Conservation (phyloP, 2,329 filamentous ascomycete species). For the Stagonosporopsis rhizophila region DNA sequence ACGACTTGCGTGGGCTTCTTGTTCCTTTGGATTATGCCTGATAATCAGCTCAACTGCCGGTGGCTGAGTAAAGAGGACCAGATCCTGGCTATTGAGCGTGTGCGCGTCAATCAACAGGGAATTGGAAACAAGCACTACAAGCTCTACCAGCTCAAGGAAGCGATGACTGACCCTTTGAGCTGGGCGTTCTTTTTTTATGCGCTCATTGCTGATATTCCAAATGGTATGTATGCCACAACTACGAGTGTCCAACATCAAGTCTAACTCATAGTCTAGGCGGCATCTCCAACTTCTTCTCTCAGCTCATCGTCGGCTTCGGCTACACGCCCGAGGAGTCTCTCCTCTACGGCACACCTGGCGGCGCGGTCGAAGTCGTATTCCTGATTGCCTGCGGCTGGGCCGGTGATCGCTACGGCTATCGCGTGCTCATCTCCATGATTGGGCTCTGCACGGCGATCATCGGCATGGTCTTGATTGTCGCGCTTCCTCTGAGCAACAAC, state of each 20-base stretch:
- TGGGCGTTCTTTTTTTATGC: conserved; percentile 68
- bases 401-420: conserved; percentile 63
- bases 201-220: conserved; percentile 64
- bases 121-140: conserved; percentile 75
- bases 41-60: conserved; percentile 66
- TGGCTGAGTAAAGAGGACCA: conserved; percentile 72
- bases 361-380: conserved; percentile 68
- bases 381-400: conserved; percentile 64
- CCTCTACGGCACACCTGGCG: conserved; percentile 70
- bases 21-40: conserved; percentile 59
- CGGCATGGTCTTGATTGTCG: conserved; percentile 70
- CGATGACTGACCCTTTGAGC: conserved; percentile 63
- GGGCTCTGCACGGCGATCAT: conserved; percentile 63
- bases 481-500: conserved; percentile 64
- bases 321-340: conserved; percentile 69
- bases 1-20: conserved; percentile 52
- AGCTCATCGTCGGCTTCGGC: conserved; percentile 69
- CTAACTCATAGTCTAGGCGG: conserved; percentile 49
- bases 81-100: conserved; percentile 71
- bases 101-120: conserved; percentile 77
- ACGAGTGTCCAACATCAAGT: not conserved
- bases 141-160: conserved; percentile 68
- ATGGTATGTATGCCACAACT: conserved; percentile 48
- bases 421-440: conserved; percentile 62
- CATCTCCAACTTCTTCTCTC: conserved; percentile 67